phyloP scores from a whole-genome alignment of 176 grass and related monocot species.

The Eleusine coracana region DNA sequence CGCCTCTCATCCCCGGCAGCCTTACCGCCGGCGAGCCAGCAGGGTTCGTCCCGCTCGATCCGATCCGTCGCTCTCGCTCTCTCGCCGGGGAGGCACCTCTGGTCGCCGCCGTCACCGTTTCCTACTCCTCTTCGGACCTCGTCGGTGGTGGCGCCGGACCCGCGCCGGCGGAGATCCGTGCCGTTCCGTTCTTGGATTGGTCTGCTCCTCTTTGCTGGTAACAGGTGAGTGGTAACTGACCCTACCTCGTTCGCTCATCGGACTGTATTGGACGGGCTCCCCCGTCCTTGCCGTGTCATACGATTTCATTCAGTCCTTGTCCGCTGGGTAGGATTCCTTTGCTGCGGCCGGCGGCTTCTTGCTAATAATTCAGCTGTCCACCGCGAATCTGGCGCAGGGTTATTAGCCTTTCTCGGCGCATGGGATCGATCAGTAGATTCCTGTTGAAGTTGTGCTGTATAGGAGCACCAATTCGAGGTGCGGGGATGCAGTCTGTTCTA shows the following conservation, averaged over 20 bases:
- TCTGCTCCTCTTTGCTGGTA: background rate
- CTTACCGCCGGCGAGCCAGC: background rate
- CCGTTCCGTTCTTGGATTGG: background rate
- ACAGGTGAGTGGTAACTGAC: background rate
- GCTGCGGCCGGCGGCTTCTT: background rate
- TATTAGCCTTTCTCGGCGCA: background rate
- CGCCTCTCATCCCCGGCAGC: background rate
- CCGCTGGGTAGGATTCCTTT: background rate
- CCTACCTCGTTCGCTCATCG: background rate
- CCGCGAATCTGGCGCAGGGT: background rate
- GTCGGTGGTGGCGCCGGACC: background rate
- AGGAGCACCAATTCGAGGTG: background rate
- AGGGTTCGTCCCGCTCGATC: background rate
- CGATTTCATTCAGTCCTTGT: background rate
- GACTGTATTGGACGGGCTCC: background rate
- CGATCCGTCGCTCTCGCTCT: background rate
- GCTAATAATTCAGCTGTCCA: background rate
- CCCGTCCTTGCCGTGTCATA: background rate
- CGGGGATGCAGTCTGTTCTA: background rate
- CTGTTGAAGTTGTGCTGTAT: background rate
- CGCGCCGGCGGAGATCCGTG: background rate
- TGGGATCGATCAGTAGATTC: background rate
- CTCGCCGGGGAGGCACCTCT: background rate
- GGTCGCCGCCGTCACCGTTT: no score
- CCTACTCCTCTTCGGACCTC: no score